These are phyloP conservation scores for Carnegiea gigantea DNA, from an alignment of 179 eudicot genomes.

Conservation along the genomic window DNA sequence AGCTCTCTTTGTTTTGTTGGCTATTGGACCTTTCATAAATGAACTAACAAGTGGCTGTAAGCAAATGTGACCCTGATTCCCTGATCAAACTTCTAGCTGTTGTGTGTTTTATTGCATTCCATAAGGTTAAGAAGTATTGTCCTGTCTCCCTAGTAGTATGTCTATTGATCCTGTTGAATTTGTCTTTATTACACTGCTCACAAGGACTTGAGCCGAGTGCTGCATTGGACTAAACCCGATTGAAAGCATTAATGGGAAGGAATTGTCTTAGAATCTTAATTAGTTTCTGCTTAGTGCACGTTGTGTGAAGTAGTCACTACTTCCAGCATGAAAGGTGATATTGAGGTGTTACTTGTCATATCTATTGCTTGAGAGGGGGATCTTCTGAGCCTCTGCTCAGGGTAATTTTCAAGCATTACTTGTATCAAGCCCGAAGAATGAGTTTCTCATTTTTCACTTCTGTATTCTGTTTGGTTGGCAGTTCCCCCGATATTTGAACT, in stretches of 20 bases:
- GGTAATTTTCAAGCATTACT: constrained; percentile 12
- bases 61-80: not conserved
- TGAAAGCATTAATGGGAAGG: too few relatives aligned
- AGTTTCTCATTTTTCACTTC: not conserved
- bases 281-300: too few relatives aligned
- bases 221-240: too few relatives aligned
- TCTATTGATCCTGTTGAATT: too few relatives aligned
- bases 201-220: too few relatives aligned
- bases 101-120: too few relatives aligned
- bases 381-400: not conserved
- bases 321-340: not conserved
- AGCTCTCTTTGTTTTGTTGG: constrained; percentile 9
- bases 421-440: not conserved
- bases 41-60: not conserved
- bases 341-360: not conserved
- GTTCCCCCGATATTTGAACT: constrained; percentile 97
- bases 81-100: too few relatives aligned
- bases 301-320: too few relatives aligned
- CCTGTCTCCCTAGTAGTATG: too few relatives aligned
- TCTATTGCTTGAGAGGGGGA: not conserved
- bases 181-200: too few relatives aligned
- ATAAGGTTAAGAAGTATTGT: too few relatives aligned
- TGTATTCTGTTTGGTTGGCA: constrained; percentile 32
- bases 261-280: too few relatives aligned
- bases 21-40: not conserved